These are phyloP conservation scores for Orychophragmus violaceus DNA, from an alignment of 345 rosid genomes.

Conservation along the genomic window DNA sequence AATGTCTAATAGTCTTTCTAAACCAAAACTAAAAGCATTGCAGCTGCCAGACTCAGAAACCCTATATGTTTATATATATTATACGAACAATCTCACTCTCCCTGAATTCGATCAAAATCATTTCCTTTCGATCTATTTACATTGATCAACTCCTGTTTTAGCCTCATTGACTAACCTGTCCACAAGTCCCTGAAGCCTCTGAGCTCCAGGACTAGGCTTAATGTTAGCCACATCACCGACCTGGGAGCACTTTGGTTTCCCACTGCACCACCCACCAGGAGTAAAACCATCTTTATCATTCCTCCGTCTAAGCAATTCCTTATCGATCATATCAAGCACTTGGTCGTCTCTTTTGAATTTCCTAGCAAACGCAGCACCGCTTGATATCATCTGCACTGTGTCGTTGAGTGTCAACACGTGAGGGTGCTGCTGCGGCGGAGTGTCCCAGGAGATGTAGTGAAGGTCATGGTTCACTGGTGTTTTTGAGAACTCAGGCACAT, in stretches of 20 bases:
- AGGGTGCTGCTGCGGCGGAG: constrained; percentile 88
- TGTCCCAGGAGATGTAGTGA: constrained; percentile 96
- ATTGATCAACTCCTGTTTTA: constrained; percentile 46
- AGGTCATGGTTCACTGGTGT: constrained; percentile 84
- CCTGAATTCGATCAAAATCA: too few relatives aligned
- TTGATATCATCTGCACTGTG: constrained; percentile 46
- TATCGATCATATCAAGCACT: constrained; percentile 59
- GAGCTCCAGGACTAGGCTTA: constrained; percentile 70
- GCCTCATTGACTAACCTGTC: constrained; percentile 43
- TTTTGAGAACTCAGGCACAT: constrained; percentile 66
- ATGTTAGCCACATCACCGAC: constrained; percentile 57
- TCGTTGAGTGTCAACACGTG: constrained; percentile 65
- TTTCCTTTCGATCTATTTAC: constrained; percentile 12
- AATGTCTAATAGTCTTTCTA: constrained; percentile 24
- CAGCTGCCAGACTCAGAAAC: constrained; percentile 17
- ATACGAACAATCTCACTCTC: too few relatives aligned
- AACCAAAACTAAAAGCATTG: constrained; percentile 15
- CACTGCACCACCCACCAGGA: constrained; percentile 95
- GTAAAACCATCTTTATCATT: constrained; percentile 48
- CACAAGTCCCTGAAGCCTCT: constrained; percentile 54
- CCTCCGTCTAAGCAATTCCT: constrained; percentile 58
- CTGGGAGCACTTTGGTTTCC: constrained; percentile 55
- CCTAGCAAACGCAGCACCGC: constrained; percentile 86
- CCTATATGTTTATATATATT: constrained; percentile 7
- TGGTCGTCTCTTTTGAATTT: constrained; percentile 57